Evolutionary conservation across 306 rosid species (phyloP).

Genomic region (Mimosa pudica): DNA sequence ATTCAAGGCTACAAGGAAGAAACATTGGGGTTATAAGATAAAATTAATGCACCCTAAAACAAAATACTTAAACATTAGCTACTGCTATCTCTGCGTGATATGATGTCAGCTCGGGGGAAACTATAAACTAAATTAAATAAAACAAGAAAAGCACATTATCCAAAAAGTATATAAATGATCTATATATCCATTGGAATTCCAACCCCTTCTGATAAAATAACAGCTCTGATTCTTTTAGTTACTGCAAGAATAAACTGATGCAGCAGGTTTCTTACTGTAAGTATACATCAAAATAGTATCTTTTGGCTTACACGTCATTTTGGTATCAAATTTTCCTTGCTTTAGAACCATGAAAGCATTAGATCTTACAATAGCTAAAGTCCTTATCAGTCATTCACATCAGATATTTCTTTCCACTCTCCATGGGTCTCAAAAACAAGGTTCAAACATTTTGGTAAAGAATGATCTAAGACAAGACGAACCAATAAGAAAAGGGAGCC

Average conservation of each 20-base stretch:
- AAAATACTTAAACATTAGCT: background rate
- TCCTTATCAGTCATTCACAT: background rate
- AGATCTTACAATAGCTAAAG: background rate
- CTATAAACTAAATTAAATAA: background rate
- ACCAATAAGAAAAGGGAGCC: background rate
- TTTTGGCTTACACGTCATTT: background rate
- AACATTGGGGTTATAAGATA: conserved; percentile 11
- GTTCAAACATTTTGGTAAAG: background rate
- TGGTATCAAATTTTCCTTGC: background rate
- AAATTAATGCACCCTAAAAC: conserved; percentile 1
- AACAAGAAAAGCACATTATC: background rate
- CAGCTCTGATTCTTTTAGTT: background rate
- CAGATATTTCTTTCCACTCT: background rate
- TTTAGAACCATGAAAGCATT: background rate
- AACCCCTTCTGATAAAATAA: background rate
- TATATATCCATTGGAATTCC: background rate
- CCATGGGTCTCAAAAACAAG: background rate
- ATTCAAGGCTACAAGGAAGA: conserved; percentile 25
- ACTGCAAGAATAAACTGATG: background rate
- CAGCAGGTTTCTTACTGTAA: background rate
- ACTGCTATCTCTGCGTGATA: background rate
- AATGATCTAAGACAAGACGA: background rate
- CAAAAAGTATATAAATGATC: background rate
- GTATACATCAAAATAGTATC: background rate
- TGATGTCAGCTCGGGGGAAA: background rate